phyloP scores from a whole-genome alignment of 2,329 filamentous ascomycete species.

The Penicillium brevicompactum region DNA sequence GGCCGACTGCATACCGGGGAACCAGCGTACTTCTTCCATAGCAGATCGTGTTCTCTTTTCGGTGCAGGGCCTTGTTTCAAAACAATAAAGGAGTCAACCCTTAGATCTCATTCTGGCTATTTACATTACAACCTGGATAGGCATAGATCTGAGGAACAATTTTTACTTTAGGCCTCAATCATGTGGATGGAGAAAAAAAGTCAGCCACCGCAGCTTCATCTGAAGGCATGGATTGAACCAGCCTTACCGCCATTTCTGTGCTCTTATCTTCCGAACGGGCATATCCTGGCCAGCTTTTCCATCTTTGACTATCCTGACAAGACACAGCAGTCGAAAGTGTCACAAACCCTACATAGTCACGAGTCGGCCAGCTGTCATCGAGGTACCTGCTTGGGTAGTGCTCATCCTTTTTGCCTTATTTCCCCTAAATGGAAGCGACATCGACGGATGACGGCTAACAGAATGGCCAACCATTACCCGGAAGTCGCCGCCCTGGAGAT shows the following conservation, averaged over 20 bases:
- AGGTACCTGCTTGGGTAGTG: neutral
- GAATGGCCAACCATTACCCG: constrained; percentile 1
- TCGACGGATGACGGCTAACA: constrained; percentile 6
- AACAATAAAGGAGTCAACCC: neutral
- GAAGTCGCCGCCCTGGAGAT: neutral
- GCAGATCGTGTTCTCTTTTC: constrained; percentile 18
- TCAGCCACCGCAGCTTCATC: neutral
- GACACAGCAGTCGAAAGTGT: constrained; percentile 23
- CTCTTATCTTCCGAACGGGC: constrained; percentile 21
- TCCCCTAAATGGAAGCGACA: neutral
- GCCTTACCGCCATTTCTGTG: constrained; percentile 23
- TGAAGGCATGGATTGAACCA: neutral
- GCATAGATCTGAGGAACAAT: constrained; percentile 1
- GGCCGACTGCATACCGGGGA: constrained; percentile 33
- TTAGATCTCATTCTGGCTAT: neutral
- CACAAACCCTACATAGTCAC: constrained; percentile 26
- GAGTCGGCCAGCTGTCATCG: constrained; percentile 27
- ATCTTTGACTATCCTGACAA: constrained; percentile 10
- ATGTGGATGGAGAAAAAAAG: constrained; percentile 9
- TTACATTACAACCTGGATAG: constrained; percentile 10
- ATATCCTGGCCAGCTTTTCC: constrained; percentile 19
- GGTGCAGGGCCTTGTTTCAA: constrained; percentile 21
- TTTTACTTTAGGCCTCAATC: constrained; percentile 8
- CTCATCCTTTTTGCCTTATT: neutral
- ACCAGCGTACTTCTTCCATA: constrained; percentile 25